Base-by-base conservation (phyloP, 169 alveolate species). In the Eimeria mitis region DNA sequence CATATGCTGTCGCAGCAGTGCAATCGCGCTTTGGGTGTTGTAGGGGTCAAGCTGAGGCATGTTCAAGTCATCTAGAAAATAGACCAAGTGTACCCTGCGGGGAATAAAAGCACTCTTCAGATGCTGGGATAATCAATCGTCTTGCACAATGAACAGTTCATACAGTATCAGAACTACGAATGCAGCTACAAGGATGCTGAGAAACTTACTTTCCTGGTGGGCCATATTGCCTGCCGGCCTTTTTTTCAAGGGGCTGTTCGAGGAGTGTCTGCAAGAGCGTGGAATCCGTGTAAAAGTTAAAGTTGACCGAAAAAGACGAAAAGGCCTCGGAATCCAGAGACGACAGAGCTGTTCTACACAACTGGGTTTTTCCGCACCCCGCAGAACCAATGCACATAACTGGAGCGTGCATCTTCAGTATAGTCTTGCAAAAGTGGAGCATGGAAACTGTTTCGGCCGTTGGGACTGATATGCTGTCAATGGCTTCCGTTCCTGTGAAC, bases 21-120 rank as follows among this genome's bases (percentile, higher is more conserved):
- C 99, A 42, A 99, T 98, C 47, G 99, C 99, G 85, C 98, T 98
- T 97, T 99, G 99, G 54, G 99, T 99, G 97, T 98, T 98, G 95
- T 99, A 98, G 81, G 99, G 98, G 97, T 99, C 99, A 91, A 98
- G 97, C 95, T 98, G 98, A 37, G 99, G 99, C 99, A 99, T 98
- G 97, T 99, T 99, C 73, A 99, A 96, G 95, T 99, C 99, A 97
- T 99, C 99, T 89, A 99, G 98, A 97, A 99, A 99, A 96, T 98
- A 99, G 92, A 99, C 99, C 96, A 98, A 95, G 96, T 98, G 98
- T 89, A 98, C 98, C 96, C 98, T 99, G 63, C 99, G 99, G 37
- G 13, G 49, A 47, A 84, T 14, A 37, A 81, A 87, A 44, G 44
- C 65, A 40, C 34, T 34, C 87, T 42, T 8, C 40, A 42, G 61